Percentiles rank a stretch among this genome's conserved stretches.
These are phyloP conservation scores for Malania oleifera DNA, from an alignment of 164 flowering plant genomes.

Conservation along the genomic window DNA sequence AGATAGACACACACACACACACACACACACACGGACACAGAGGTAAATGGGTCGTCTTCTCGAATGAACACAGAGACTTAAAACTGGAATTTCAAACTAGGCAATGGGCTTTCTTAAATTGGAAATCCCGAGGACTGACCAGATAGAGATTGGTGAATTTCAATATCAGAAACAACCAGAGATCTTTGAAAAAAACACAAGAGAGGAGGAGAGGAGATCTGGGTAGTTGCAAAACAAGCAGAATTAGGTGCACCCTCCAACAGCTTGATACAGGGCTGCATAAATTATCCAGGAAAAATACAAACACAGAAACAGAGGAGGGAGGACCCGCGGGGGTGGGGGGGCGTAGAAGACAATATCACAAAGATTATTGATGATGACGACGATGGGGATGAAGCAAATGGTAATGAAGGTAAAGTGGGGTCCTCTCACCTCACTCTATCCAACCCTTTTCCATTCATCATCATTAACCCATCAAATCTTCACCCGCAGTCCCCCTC, in stretches of 20 bases:
- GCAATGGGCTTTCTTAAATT: conserved; percentile 7
- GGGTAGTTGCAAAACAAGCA: conserved; percentile 22
- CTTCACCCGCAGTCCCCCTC: conserved; percentile 4
- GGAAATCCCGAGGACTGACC: conserved; percentile 7
- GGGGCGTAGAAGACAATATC: not conserved
- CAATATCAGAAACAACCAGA: not conserved
- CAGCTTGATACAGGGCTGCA: too few species aligned
- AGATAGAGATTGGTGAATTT: conserved; percentile 6
- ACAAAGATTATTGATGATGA: too few species aligned
- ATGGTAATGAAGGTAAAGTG: conserved; percentile 9
- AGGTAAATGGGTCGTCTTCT: not conserved
- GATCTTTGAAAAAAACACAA: not conserved
- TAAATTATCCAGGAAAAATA: too few species aligned
- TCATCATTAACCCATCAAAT: not conserved
- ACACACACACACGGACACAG: not conserved
- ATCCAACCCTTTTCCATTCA: conserved; percentile 8
- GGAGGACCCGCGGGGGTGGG: not conserved
- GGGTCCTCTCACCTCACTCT: conserved; percentile 3
- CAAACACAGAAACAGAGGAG: not conserved
- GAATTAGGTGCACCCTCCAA: conserved; percentile 21
- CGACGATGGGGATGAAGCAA: conserved; percentile 11
- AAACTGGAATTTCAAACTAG: not conserved
- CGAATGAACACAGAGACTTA: not conserved
- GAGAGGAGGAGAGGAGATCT: conserved; percentile 16
- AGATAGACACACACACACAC: too few species aligned